Evolutionary conservation across 1,139 yeast species (phyloP), one percentile per base, ranked within the genome.

Genomic region (Geotrichum phurueaensis): DNA sequence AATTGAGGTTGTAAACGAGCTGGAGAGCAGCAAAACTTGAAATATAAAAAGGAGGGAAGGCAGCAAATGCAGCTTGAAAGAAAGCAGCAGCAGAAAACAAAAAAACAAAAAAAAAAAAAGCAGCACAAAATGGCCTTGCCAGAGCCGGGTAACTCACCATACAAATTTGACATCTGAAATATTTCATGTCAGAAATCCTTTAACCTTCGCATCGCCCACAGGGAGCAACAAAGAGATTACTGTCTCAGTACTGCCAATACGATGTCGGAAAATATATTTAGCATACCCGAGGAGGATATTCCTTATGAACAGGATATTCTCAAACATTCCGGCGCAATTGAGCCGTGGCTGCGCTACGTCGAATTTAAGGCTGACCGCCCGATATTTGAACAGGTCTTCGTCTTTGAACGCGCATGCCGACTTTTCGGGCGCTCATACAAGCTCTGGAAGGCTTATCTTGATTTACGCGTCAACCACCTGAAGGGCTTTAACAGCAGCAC

Each of bases 391-490:
- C 76, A 76, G 59, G 69, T 80, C 6, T 81, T 81, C 63, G 76
- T 87, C 4, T 68, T 83, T 25, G 81, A 80, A 62, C 74, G 94
- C 60, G 86, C 89, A 0, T 79, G 84, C 9, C 64, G 67, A 7
- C 69, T 73, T 13, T 69, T 85, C 27, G 80, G 80, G n/a, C 69
- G 82, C 49, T 79, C 84, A 0, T 78, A 79, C 66, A 80, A 82
- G 65, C 69, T 87, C 52, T 86, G 91, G 91, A 70, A 73, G 60
- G 53, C 70, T n/a, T 85, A 84, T 65, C 68, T 85, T 39, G 79
- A 78, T 36, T 66, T 80, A 27, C 69, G 85, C 36, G 66, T 75
- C 1, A 69, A 67, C 15, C 64, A 73, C 25, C 66, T 77, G n/a
- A 65, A 71, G 23, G 69, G 69, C 3, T 58, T 75, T 25, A 69